Percentiles rank a stretch among this genome's conserved stretches.
These are phyloP conservation scores for Insectozyma bohioensis DNA, from an alignment of 1,139 yeast species.

Conservation along the genomic window DNA sequence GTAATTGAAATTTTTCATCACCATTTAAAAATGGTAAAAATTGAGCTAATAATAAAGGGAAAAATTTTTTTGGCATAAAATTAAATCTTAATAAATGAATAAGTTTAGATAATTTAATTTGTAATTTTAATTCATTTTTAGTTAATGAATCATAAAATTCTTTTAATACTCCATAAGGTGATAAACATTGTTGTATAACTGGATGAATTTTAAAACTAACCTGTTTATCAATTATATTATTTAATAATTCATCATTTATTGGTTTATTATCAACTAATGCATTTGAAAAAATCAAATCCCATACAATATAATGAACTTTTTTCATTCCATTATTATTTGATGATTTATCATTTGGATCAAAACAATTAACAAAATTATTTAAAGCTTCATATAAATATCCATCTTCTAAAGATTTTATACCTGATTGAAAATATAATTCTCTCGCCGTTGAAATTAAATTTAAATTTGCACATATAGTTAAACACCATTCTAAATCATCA, in stretches of 20 bases:
- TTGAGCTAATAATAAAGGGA: constrained; percentile 51
- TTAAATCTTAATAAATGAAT: constrained; percentile 60
- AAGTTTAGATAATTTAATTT: constrained; percentile 33
- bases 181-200: constrained; percentile 60
- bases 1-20: constrained; percentile 29
- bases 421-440: constrained; percentile 44
- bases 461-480: constrained; percentile 52
- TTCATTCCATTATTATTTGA: constrained; percentile 32
- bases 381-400: constrained; percentile 62
- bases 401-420: constrained; percentile 38
- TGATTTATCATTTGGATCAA: constrained; percentile 36
- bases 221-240: constrained; percentile 48
- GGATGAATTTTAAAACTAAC: constrained; percentile 48
- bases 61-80: constrained; percentile 61
- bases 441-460: constrained; percentile 54
- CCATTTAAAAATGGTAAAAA: constrained; percentile 42
- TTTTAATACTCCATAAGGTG: constrained; percentile 71
- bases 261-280: constrained; percentile 54
- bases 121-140: constrained; percentile 17
- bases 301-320: constrained; percentile 39
- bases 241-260: constrained; percentile 54
- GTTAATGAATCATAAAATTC: constrained; percentile 43
- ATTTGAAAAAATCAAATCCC: constrained; percentile 59
- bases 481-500: constrained; percentile 81
- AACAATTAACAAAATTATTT: constrained; percentile 65